phyloP scores from a whole-genome alignment of 148 eudicot species.

The Fagopyrum homotropicum region DNA sequence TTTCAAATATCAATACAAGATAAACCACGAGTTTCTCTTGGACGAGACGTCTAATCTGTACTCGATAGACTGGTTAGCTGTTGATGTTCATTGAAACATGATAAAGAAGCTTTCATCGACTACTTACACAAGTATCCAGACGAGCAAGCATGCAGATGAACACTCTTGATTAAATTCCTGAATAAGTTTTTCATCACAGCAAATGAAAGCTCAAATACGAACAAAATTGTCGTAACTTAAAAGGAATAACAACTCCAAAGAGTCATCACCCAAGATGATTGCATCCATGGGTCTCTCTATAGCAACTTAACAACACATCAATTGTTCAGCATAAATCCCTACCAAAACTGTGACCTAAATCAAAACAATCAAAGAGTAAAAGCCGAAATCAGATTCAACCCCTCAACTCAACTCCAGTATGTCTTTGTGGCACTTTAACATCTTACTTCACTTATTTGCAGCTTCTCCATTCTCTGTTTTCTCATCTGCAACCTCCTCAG shows the following conservation, averaged over 20 bases:
- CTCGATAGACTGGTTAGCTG: too few relatives aligned
- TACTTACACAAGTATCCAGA: too few relatives aligned
- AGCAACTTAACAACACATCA: background rate
- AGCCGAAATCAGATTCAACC: background rate
- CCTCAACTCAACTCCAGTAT: background rate
- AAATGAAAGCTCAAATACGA: background rate
- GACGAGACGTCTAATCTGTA: too few relatives aligned
- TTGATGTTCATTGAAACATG: too few relatives aligned
- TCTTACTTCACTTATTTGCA: conserved; percentile 31
- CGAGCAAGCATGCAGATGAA: too few relatives aligned
- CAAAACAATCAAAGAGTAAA: background rate
- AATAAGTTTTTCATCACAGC: background rate
- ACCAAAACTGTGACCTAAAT: background rate
- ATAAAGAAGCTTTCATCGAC: too few relatives aligned
- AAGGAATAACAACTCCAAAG: background rate
- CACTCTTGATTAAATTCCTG: background rate
- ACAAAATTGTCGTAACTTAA: background rate
- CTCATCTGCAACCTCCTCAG: conserved; percentile 33
- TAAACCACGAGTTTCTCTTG: too few relatives aligned
- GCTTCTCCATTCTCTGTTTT: conserved; percentile 31
- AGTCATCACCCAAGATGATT: background rate
- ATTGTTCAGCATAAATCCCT: background rate
- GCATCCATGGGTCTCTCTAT: background rate
- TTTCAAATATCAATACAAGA: too few relatives aligned
- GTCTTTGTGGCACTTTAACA: background rate